phyloP scores from a whole-genome alignment of 2,329 filamentous ascomycete genomes.

The Penicillium digitatum region DNA sequence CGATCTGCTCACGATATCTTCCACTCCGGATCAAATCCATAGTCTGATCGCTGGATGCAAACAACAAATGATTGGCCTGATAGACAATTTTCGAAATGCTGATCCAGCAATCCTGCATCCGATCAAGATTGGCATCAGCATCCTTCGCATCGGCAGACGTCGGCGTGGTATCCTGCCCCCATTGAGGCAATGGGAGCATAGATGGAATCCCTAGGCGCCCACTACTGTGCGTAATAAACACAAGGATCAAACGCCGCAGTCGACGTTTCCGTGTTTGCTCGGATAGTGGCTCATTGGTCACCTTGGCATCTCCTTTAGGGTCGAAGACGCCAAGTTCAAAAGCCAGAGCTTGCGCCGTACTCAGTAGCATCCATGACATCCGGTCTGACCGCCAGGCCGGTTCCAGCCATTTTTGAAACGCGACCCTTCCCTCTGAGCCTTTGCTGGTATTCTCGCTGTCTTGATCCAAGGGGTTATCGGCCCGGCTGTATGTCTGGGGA shows the following conservation, averaged over 20 bases:
- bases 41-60: conserved; percentile 81
- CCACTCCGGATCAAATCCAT: conserved; percentile 83
- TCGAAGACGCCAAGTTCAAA: conserved; percentile 97
- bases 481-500: conserved; percentile 60
- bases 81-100: conserved; percentile 92
- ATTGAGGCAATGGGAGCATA: conserved; percentile 67
- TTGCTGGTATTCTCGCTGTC: conserved; percentile 41
- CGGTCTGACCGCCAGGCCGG: conserved; percentile 91
- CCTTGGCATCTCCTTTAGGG: conserved; percentile 70
- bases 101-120: conserved; percentile 79
- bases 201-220: conserved; percentile 88
- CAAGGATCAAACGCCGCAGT: conserved; percentile 78
- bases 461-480: conserved; percentile 44
- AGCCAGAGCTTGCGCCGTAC: conserved; percentile 80
- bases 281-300: conserved; percentile 45
- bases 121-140: conserved; percentile 47
- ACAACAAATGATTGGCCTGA: conserved; percentile 80
- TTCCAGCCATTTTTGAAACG: conserved; percentile 88
- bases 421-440: conserved; percentile 71
- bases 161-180: conserved; percentile 39
- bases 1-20: conserved; percentile 74
- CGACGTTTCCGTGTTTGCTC: conserved; percentile 77
- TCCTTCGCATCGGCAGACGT: conserved; percentile 27
- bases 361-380: conserved; percentile 97
- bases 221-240: conserved; percentile 91